Base-by-base conservation (phyloP, 495 filamentous ascomycete species). In the Opeltia flavorubescens region DNA sequence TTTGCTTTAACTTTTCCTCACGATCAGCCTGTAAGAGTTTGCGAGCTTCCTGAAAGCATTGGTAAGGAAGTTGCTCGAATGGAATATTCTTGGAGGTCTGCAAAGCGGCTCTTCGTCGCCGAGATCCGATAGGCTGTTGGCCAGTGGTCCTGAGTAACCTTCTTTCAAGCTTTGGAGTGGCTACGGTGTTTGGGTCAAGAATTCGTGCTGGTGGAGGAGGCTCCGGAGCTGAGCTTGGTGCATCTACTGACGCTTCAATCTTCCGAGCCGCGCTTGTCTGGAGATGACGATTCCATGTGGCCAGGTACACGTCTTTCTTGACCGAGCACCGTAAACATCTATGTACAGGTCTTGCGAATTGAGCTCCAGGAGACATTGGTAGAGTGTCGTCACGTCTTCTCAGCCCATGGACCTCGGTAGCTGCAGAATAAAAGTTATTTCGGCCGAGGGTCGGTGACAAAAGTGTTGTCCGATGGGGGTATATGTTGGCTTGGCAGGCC, bases 31-130 rank as follows among this genome's bases (percentile, higher is more conserved):
- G 71, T 35, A 99, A 70, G 29, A 96, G 62, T 56, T 84, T 83
- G 46, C 88, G 80, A 33, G 91, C 91, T 64, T 95, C 85, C 64
- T 99, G 91, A 74, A 95, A 99, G 60, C 84, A 89, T 70, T 96
- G 88, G 66, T 93, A 94, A 28, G 89, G 89, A 51, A 94, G 66
- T 58, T 88, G 83, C 62, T 89, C 83, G 64, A 99, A 96, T 40
- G 89, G 91, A 47, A 95, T 68, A 50, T 80, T 76, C 49, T 50
- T 41, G 8, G 80, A 76, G 17, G 70, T 69, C 50, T 77, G 77
- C 50, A 93, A 61, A 4, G 83, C 83, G 4, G 80, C 85, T 57
- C 88, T 78, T 45, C 88, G 83, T 69, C 88, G 78, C 52, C 84
- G 78, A 41, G 87, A 93, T 39, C 86, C 86, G 55, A 89, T 67